Conservation (phyloP, 2,329 filamentous ascomycete species). For the Pyrenochaeta sp. region DNA sequence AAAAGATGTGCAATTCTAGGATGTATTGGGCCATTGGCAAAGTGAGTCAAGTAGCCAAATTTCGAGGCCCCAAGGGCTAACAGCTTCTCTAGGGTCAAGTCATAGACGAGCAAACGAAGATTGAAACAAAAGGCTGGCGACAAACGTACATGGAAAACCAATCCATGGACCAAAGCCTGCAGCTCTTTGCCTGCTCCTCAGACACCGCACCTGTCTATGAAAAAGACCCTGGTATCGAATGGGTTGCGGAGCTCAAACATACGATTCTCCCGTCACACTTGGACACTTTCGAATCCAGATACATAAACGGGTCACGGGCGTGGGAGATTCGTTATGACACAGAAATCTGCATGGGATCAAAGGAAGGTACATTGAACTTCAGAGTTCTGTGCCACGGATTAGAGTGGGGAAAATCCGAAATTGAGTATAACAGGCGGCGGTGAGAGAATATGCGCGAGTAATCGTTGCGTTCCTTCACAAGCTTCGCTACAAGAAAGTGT, state of each 20-base stretch:
- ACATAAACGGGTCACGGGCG: not conserved
- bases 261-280: not conserved
- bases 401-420: not conserved
- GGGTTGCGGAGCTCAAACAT: not conserved
- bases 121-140: not conserved
- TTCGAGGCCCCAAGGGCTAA: not conserved
- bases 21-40: conserved; percentile 3
- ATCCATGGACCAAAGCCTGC: not conserved
- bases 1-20: not conserved
- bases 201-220: not conserved
- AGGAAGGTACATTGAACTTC: not conserved
- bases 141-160: not conserved
- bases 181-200: not conserved
- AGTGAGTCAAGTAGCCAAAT: conserved; percentile 7
- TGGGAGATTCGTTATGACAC: not conserved
- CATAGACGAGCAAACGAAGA: not conserved
- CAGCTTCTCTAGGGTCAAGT: not conserved
- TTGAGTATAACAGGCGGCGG: not conserved
- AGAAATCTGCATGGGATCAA: not conserved
- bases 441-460: not conserved
- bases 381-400: not conserved
- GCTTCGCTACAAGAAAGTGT: too few species aligned
- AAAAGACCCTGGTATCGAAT: not conserved
- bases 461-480: too few species aligned
- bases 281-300: not conserved